These are phyloP conservation scores for Fomitiporia mediterranea DNA, from an alignment of 1,284 basidiomycete species.

Conservation along the genomic window DNA sequence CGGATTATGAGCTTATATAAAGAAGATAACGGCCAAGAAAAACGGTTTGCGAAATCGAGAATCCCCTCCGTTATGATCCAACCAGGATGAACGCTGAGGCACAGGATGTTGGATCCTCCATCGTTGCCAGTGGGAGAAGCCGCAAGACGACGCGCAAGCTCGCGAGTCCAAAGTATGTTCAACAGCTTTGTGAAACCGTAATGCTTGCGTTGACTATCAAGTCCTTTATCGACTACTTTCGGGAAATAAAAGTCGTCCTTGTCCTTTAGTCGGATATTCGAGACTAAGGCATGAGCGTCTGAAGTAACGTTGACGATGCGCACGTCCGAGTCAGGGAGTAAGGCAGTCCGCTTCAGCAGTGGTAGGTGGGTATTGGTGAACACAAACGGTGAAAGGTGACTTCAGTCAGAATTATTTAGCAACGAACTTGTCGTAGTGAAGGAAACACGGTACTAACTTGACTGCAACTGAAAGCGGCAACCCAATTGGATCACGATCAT, in stretches of 20 bases:
- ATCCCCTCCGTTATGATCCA: constrained; percentile 1
- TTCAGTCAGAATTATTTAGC: neutral
- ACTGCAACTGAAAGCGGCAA: no score
- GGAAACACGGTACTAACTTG: neutral
- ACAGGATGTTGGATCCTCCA: constrained; percentile 12
- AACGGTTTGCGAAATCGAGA: neutral
- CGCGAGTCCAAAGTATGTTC: constrained; percentile 20
- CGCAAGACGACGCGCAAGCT: constrained; percentile 21
- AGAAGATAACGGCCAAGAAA: neutral
- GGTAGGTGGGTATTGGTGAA: constrained; percentile 7
- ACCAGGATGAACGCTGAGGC: constrained; percentile 22
- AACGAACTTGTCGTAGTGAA: neutral
- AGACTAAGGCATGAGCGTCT: neutral
- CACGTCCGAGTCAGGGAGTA: neutral
- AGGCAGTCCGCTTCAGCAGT: neutral
- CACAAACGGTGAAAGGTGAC: constrained; percentile 2
- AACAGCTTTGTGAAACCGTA: neutral
- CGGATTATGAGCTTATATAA: neutral
- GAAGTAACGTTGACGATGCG: constrained; percentile 2
- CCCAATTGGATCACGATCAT: no score
- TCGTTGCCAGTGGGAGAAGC: neutral
- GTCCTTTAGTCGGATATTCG: neutral
- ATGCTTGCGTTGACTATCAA: neutral
- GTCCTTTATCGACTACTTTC: neutral
- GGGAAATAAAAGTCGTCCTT: neutral